Percentiles rank a stretch among this genome's conserved stretches.
phyloP scores from a whole-genome alignment of 2,329 filamentous ascomycete genomes.

The Arachnopeziza araneosa region DNA sequence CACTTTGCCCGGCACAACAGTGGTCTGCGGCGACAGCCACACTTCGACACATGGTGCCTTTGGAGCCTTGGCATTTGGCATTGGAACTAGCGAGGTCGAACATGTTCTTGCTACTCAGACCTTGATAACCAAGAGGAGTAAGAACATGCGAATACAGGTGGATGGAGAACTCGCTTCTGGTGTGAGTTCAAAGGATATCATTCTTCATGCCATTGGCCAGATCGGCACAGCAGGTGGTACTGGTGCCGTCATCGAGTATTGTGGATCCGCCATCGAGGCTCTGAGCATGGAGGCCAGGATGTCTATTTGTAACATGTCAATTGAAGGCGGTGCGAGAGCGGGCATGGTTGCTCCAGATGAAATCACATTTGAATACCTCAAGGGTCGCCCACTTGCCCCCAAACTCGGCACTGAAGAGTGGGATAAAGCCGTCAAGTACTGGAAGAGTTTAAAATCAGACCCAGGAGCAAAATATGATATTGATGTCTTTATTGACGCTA shows the following conservation, averaged over 20 bases:
- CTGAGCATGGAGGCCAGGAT: constrained; percentile 96
- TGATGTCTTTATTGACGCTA: constrained; percentile 83
- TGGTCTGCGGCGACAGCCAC: constrained; percentile 96
- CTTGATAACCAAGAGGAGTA: constrained; percentile 87
- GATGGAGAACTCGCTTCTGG: constrained; percentile 85
- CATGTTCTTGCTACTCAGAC: constrained; percentile 97
- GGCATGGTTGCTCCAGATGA: constrained; percentile 97
- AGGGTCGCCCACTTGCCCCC: constrained; percentile 82
- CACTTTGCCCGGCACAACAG: constrained; percentile 92
- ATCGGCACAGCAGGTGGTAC: constrained; percentile 96
- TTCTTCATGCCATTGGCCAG: constrained; percentile 85
- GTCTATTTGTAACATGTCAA: constrained; percentile 99
- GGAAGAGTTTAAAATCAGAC: constrained; percentile 81
- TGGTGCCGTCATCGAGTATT: constrained; percentile 94
- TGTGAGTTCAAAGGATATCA: constrained; percentile 92
- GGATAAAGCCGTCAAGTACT: constrained; percentile 83
- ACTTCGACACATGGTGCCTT: constrained; percentile 98
- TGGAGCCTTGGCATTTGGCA: constrained; percentile 89
- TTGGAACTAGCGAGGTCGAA: constrained; percentile 97
- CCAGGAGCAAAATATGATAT: constrained; percentile 84
- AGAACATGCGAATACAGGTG: constrained; percentile 97
- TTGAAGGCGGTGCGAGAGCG: constrained; percentile 89
- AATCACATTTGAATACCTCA: constrained; percentile 90
- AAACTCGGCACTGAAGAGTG: constrained; percentile 79
- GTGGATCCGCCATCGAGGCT: constrained; percentile 82